Evolutionary conservation across 1,284 basidiomycete genomes (phyloP).

Genomic region (Ganoderma lingzhi): DNA sequence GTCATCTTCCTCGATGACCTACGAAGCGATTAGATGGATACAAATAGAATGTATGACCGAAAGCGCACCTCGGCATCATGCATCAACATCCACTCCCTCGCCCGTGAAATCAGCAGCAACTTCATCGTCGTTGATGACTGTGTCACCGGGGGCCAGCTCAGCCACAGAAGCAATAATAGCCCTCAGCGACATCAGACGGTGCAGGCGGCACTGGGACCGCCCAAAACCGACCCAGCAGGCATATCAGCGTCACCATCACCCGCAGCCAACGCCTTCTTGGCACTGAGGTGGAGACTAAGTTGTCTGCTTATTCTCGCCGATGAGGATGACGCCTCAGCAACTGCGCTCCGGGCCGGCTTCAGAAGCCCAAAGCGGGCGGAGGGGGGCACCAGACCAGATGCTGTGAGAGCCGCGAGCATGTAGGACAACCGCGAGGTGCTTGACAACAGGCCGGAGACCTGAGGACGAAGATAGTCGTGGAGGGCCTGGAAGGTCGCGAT

Average conservation of each 20-base stretch:
- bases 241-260: conserved; percentile 28
- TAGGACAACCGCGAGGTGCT: conserved; percentile 80
- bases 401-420: conserved; percentile 91
- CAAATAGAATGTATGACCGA: background rate
- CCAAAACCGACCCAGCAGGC: background rate
- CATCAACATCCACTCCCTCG: conserved; percentile 77
- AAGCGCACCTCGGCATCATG: conserved; percentile 60
- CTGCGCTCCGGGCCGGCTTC: conserved; percentile 40
- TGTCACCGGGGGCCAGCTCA: conserved; percentile 57
- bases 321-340: conserved; percentile 43
- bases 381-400: conserved; percentile 69
- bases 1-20: conserved; percentile 74
- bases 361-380: conserved; percentile 41
- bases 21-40: background rate
- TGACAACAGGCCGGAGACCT: conserved; percentile 80
- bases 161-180: conserved; percentile 37
- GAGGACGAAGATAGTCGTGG: conserved; percentile 92
- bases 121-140: conserved; percentile 66
- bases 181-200: conserved; percentile 39
- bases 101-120: conserved; percentile 77
- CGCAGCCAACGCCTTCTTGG: conserved; percentile 57
- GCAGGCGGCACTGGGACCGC: conserved; percentile 31
- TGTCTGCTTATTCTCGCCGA: conserved; percentile 61
- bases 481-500: conserved; percentile 96
- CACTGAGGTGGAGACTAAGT: conserved; percentile 85